Evolutionary conservation across 768 basidiomycete genomes (phyloP), one percentile per base, ranked within the genome.

Genomic region (Leccinum subtestaceum): DNA sequence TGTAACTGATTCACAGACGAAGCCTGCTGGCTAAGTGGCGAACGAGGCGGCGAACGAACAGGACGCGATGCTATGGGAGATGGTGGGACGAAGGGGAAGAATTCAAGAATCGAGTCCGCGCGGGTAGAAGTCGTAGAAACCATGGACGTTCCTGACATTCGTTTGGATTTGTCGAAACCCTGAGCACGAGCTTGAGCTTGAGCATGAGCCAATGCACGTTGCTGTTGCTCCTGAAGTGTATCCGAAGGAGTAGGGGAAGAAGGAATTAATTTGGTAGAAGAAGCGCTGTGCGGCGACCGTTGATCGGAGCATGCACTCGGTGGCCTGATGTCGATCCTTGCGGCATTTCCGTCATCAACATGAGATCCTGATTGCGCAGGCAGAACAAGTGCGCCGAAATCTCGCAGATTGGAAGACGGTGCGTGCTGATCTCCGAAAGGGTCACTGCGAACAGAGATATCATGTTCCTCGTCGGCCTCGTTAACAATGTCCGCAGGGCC

Each of bases 71-170:
- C 91, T 59, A 93, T 92, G 6, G 92, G 92, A 8, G 91, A 92
- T 1, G 92, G 92, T 23, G 92, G 92, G 9, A 94, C 91, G 70
- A 94, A 93, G 36, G 89, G 90, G 79, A 94, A 94, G 13, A 84
- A 87, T 72, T 92, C 91, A 27, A 93, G 79, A 63, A 93, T 91
- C 3, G 91, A 93, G 68, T 93, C 91, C 27, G 90, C 89, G 52
- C 83, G 82, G 3, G 87, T 87, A 10, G 88, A 88, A 13, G 87
- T 76, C 12, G 83, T 83, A 32, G 86, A 88, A 57, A 86, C 72
- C 51, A 84, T 82, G 31, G 89, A 91, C 5, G 84, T 83, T 57
- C 81, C 82, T 5, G 90, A 87, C 61, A 83, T 79, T 55, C 84
- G 77, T 61, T 81, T 78, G 27, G 64, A 58, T 62, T 70, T 75